Evolutionary conservation across 139 green algal species (phyloP).

Genomic region (Coccomyxa sp.): DNA sequence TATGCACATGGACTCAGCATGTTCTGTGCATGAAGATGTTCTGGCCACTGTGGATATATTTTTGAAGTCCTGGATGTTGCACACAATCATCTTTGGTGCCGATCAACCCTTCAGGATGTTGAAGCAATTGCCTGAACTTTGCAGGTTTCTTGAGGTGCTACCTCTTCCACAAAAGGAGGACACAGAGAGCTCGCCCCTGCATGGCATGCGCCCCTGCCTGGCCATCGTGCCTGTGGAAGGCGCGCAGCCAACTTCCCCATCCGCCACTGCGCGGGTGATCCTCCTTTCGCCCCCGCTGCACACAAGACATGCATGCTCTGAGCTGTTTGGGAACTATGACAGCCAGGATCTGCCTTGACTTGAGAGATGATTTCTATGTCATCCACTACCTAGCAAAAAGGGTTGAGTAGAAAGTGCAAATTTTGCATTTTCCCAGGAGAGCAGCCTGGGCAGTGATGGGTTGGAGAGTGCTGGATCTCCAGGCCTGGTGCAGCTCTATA

Average conservation of each 20-base stretch:
- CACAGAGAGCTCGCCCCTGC: not conserved
- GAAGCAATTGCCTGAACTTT: not conserved
- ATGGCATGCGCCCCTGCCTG: not conserved
- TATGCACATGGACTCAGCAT: no score
- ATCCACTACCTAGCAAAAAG: no score
- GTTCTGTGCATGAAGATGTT: no score
- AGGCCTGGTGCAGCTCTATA: constrained; percentile 28
- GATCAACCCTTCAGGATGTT: no score
- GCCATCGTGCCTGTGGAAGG: not conserved
- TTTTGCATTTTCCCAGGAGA: no score
- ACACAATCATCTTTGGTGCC: no score
- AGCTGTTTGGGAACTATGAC: no score
- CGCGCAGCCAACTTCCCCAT: not conserved
- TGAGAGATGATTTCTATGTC: not conserved
- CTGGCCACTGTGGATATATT: no score
- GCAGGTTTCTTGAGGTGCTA: constrained; percentile 27
- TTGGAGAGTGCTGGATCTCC: not conserved
- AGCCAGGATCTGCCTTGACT: not conserved
- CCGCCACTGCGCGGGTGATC: not conserved
- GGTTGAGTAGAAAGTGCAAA: no score
- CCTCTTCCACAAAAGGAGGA: constrained; percentile 7
- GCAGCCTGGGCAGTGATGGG: not conserved
- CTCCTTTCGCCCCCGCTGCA: no score
- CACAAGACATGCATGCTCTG: no score
- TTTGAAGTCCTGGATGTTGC: no score